These are phyloP conservation scores for Dittrichia graveolens DNA, from an alignment of 129 eudicot genomes.

Conservation along the genomic window DNA sequence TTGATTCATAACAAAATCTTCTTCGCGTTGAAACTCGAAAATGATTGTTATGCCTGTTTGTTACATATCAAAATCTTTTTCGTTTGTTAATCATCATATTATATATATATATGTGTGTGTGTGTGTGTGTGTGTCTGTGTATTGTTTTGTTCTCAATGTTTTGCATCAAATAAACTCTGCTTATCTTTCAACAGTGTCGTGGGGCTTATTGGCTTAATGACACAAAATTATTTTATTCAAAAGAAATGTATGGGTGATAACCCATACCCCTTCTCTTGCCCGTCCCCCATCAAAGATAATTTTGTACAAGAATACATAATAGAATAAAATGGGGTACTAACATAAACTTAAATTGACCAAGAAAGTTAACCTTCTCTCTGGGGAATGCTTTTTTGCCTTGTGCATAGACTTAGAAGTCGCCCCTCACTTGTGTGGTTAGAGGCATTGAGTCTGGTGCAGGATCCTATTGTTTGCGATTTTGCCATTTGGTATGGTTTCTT, in stretches of 20 bases:
- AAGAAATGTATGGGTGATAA: background rate
- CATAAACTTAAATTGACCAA: background rate
- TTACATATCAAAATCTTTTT: too few relatives aligned
- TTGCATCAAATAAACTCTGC: constrained; percentile 5
- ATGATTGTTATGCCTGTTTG: too few relatives aligned
- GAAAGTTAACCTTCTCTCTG: constrained; percentile 18
- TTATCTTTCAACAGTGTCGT: background rate
- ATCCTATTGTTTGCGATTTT: background rate
- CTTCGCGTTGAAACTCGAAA: too few relatives aligned
- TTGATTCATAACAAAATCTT: too few relatives aligned
- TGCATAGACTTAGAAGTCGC: background rate
- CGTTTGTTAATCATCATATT: too few relatives aligned
- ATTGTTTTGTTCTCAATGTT: constrained; percentile 6
- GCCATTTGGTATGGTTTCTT: constrained; percentile 5
- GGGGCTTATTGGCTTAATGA: constrained; percentile 5
- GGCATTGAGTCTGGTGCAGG: too few relatives aligned
- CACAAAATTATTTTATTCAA: constrained; percentile 2
- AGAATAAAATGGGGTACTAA: background rate
- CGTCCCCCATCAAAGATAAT: constrained; percentile 2
- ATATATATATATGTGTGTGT: too few relatives aligned
- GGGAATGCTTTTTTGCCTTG: constrained; percentile 13
- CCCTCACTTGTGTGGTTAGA: too few relatives aligned
- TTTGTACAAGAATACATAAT: constrained; percentile 7
- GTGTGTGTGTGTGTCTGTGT: background rate
- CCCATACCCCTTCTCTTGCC: constrained; percentile 2